A percentile compares a stretch with the other conserved stretches of the same genome.
These are phyloP conservation scores for Dichotomocladium elegans DNA, from an alignment of 371 early-diverging fungal species.

Conservation along the genomic window DNA sequence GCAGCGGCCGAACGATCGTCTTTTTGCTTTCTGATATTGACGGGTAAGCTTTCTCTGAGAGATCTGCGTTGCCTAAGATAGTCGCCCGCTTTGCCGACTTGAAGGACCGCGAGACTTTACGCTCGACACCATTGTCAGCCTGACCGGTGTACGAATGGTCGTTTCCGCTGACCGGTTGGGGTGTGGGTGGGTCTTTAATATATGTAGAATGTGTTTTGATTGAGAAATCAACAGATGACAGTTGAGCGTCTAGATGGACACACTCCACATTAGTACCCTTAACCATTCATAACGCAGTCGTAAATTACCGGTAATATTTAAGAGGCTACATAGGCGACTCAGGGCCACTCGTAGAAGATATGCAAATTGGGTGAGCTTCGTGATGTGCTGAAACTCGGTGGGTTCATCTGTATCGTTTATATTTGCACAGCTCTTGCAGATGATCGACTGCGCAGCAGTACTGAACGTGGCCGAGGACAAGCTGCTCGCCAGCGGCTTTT, in stretches of 20 bases:
- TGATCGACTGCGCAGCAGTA: conserved; percentile 32
- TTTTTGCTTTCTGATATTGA: conserved; percentile 6
- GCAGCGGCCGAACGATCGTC: conserved; percentile 7
- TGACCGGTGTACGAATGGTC: too few relatives aligned
- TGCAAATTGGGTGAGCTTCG: conserved; percentile 89
- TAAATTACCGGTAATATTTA: conserved; percentile 61
- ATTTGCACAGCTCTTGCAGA: conserved; percentile 46
- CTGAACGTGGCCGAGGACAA: conserved; percentile 44
- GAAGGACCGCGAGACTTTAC: conserved; percentile 59
- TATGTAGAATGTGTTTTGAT: conserved; percentile 17
- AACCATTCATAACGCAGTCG: too few relatives aligned
- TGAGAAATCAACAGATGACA: conserved; percentile 36
- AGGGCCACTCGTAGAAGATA: conserved; percentile 86
- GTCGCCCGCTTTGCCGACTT: conserved; percentile 55
- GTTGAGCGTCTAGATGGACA: conserved; percentile 23
- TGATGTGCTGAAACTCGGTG: conserved; percentile 54
- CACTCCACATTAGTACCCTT: neutral
- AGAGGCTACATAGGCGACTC: conserved; percentile 73
- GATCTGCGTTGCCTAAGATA: conserved; percentile 27
- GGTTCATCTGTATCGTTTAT: conserved; percentile 17
- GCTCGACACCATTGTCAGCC: conserved; percentile 53
- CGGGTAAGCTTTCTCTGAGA: neutral
- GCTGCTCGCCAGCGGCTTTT: conserved; percentile 43
- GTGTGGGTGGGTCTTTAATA: neutral
- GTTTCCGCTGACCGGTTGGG: too few relatives aligned